Evolutionary conservation across 768 basidiomycete genomes (phyloP).

Genomic region (Lactarius hatsudake): DNA sequence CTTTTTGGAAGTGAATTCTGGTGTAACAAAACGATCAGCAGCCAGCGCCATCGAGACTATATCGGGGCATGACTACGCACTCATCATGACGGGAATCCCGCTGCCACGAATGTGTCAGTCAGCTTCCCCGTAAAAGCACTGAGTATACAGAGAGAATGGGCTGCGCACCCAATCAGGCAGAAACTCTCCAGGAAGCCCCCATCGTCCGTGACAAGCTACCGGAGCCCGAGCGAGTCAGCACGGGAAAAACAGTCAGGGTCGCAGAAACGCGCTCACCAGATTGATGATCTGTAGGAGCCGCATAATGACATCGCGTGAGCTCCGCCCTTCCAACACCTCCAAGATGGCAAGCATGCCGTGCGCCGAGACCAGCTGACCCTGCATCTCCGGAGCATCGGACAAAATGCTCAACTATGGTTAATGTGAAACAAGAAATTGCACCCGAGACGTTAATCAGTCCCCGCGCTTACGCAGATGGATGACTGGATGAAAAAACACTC

Average conservation of each 20-base stretch:
- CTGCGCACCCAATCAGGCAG: constrained; percentile 77
- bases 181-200: constrained; percentile 90
- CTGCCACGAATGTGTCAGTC: constrained; percentile 36
- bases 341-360: constrained; percentile 96
- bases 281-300: constrained; percentile 89
- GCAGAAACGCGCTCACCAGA: constrained; percentile 48
- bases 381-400: constrained; percentile 79
- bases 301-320: constrained; percentile 81
- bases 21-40: neutral
- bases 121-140: neutral
- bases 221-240: neutral
- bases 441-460: neutral
- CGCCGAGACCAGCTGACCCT: constrained; percentile 80
- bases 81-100: constrained; percentile 95
- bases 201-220: constrained; percentile 56
- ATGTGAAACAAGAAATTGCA: neutral
- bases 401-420: constrained; percentile 65
- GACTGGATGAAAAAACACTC: constrained; percentile 30
- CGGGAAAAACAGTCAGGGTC: neutral
- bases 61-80: constrained; percentile 39
- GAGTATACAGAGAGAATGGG: neutral
- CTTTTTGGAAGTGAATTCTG: constrained; percentile 92
- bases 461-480: neutral
- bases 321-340: constrained; percentile 86
- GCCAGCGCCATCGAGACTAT: constrained; percentile 7